Base-by-base conservation (phyloP, 192 early-diverging fungal genomes). In the Podochytrium sp. region DNA sequence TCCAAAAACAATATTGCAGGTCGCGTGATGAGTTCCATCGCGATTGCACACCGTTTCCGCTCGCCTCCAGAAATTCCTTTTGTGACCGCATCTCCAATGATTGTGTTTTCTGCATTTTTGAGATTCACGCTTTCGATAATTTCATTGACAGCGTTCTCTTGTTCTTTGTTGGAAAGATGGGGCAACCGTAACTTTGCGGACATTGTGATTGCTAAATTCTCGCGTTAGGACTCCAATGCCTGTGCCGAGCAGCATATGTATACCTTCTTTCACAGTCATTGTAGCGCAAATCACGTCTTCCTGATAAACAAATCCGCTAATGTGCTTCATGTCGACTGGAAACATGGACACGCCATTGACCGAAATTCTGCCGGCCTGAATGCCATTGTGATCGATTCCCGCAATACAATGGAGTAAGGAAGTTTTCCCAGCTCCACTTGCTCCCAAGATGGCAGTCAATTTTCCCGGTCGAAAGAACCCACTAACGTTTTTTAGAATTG, bases 391-490 rank as follows among this genome's bases (percentile, higher is more conserved):
- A 27, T 79, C 42, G 47, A 83, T 70, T 64, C 86, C 88, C 1
- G 89, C 90, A 7, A 77, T 60, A 2, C 62, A 67, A 39, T 77
- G 43, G 14, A 77, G 40, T 23, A 77, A 51, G 5, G 63, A 74
- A 5, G 77, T 78, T 65, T 74, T 78, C 3, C 95, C 95, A 20
- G 94, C 93, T 6, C 94, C 94, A 18, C 91, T 92, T 2, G 92
- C 90, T 1, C 95, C 95, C 89, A 96, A 95, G 12, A 97, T 84
- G 4, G 92, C 93, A 57, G 91, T 81, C 27, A 94, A 70, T 38
- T 89, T 85, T 30, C 92, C 94, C 3, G 93, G 87, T 23, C 84
- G 68, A 60, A 79, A 79, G 2, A 51, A 55, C 25, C 62, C 71
- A 5, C 23, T 62, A 34, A 72, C 32, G 38, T 58, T 41, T 18